Percentiles rank a stretch among this genome's conserved stretches.
phyloP scores from a whole-genome alignment of 2,329 filamentous ascomycete genomes.

The Ophiostoma quercus region DNA sequence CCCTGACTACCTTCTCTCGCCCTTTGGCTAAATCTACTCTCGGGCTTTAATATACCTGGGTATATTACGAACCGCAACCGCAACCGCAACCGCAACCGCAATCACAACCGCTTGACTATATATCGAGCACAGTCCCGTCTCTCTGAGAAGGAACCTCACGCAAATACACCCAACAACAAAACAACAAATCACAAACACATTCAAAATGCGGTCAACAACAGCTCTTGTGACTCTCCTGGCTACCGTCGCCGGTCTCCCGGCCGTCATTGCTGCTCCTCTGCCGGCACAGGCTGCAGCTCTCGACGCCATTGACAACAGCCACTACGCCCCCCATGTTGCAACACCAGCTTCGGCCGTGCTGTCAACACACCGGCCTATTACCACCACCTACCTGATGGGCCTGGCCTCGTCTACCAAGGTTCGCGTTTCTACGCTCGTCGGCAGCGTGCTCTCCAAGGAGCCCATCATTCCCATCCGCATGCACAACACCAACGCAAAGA shows the following conservation, averaged over 20 bases:
- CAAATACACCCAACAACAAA: neutral
- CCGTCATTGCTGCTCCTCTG: slow-evolving; percentile 19
- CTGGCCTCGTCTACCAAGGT: slow-evolving; percentile 14
- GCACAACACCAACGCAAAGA: slow-evolving; percentile 12
- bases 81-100: neutral
- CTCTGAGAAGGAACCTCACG: neutral
- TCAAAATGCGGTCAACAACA: slow-evolving; percentile 22
- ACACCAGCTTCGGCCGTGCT: slow-evolving; percentile 22
- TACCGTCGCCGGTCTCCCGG: slow-evolving; percentile 16
- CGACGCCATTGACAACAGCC: slow-evolving; percentile 25
- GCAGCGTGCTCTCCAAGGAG: neutral
- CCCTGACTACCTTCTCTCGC: slow-evolving; percentile 1
- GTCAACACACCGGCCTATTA: slow-evolving; percentile 23
- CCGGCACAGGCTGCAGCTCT: slow-evolving; percentile 18
- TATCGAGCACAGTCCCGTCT: neutral
- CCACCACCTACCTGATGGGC: slow-evolving; percentile 27
- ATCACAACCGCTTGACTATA: neutral
- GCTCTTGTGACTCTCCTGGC: slow-evolving; percentile 20
- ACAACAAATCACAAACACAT: neutral
- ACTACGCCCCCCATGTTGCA: slow-evolving; percentile 18
- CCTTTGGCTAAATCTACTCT: slow-evolving; percentile 16
- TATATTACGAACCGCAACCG: slow-evolving; percentile 8
- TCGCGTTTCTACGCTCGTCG: neutral
- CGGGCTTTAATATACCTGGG: slow-evolving; percentile 18
- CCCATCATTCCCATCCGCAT: neutral